phyloP scores from a whole-genome alignment of 805 yeast genomes.

The Candida coleopterorum region DNA sequence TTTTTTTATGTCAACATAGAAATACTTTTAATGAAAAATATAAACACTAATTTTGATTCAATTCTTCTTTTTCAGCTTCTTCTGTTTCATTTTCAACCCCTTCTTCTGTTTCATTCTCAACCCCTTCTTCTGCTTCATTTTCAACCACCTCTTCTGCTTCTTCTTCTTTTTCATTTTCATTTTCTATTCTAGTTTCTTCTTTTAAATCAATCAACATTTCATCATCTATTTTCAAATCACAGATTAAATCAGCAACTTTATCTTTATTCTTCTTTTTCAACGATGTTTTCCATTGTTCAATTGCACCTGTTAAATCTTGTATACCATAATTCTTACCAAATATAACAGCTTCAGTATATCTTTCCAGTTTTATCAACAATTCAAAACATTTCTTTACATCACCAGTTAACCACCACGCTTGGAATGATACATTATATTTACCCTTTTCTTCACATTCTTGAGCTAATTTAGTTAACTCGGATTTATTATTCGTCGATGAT shows the following conservation, averaged over 20 bases:
- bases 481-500: slow-evolving; percentile 71
- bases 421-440: slow-evolving; percentile 85
- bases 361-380: slow-evolving; percentile 60
- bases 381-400: slow-evolving; percentile 60
- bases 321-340: slow-evolving; percentile 67
- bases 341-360: slow-evolving; percentile 81
- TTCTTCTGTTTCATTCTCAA: slow-evolving; percentile 18
- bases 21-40: slow-evolving; percentile 11
- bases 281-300: slow-evolving; percentile 64
- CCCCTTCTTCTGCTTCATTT: slow-evolving; percentile 15
- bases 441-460: slow-evolving; percentile 65
- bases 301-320: slow-evolving; percentile 35
- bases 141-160: slow-evolving; percentile 13
- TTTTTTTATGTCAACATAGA: slow-evolving; percentile 26
- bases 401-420: slow-evolving; percentile 84
- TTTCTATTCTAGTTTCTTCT: not conserved
- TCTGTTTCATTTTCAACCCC: slow-evolving; percentile 15
- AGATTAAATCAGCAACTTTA: slow-evolving; percentile 53
- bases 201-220: slow-evolving; percentile 13
- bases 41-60: slow-evolving; percentile 4
- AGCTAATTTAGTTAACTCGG: slow-evolving; percentile 60
- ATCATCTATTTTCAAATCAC: slow-evolving; percentile 26
- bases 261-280: slow-evolving; percentile 49
- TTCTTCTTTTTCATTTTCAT: slow-evolving; percentile 14
- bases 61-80: slow-evolving; percentile 10